Base-by-base conservation (phyloP, 768 basidiomycete genomes). In the Xerocomus brunneocitrinus region DNA sequence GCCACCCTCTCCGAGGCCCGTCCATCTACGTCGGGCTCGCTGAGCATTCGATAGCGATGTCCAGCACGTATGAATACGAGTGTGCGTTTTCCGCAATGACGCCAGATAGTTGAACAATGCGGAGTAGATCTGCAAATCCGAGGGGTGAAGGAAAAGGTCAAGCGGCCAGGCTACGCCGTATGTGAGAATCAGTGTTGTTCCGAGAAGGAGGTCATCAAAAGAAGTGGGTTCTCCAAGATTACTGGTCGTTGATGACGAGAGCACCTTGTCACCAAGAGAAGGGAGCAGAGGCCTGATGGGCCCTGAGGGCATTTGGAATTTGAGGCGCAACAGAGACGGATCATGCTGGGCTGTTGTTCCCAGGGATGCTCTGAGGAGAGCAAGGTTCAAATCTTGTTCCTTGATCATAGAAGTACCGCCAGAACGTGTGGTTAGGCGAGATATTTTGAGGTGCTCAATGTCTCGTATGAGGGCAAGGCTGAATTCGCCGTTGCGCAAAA, bases 271-370 rank as follows among this genome's bases (percentile, higher is more conserved):
- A 9, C 75, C 72, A 31, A 92, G 73, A n/a, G 86, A 85, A 8
- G 92, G 90, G 12, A 92, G 77, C 12, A 93, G 74, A 1, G 91
- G 89, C 7, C 90, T 83, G 24, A 91, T 73, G 31, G 93, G 89
- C 22, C 93, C 93, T 3, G 82, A 79, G 8, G 90, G 90, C 50
- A 97, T 76, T 32, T 79, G 78, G 65, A 94, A 92, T 24, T 81
- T 82, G 39, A 97, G 74, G 53, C 76, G 79, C 14, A 86, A 74
- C 24, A 97, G 77, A 4, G 81, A 78, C n/a, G 83, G 81, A 63
- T 95, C 93, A 43, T 89, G 84, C 58, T 95, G 91, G 10, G 91
- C 92, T 4, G 83, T 83, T 34, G 93, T 95, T 0, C 93, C 91
- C 6, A 95, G 71, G 12, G 91, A 94, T 35, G 93, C 89, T 54